Evolutionary conservation across 164 flowering plant species (phyloP), one percentile per base, ranked within the genome.

Genomic region (Tinospora cordifolia): DNA sequence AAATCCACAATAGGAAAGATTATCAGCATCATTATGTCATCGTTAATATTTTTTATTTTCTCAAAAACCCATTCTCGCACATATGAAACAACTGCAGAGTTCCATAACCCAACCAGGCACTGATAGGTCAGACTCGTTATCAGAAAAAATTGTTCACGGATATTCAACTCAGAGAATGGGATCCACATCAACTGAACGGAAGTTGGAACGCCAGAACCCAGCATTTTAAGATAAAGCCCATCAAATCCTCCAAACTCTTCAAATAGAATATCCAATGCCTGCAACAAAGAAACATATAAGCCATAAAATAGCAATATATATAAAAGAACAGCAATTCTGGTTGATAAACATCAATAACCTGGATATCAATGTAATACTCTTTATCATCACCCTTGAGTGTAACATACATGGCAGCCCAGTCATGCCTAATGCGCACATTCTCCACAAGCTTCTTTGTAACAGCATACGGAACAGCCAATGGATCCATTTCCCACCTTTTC

Each of bases 191-290:
- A 78, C 26, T 89, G 94, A 76, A 93, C 90, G 41, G 84, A 72
- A 74, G 93, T 87, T 68, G 98, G 98, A 65, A 90, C 79, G 66
- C 87, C 90, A 79, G 82, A 82, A 22, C 90, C 88, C 66, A 87
- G 74, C 96, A 91, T 87, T 80, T 84, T 87, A 76, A 89, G 77
- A 74, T 93, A 93, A 69, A 91, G 82, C 51, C 88, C 90, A 83
- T 93, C 93, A 83, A 93, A 87, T 46, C 98, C 96, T 71, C 97
- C 97, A 76, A 87, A 84, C 67, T 86, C 91, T 79, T 91, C 91
- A 80, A 87, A 89, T 0, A 87, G 80, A 79, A 86, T 74, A 12
- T 93, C 97, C 76, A 79, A 89, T 79, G 90, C 94, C 97, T 93
- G 89, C 51, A 77, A 58, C 47, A 68, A 75, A 69, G 65, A 36